These are phyloP conservation scores for Hydrangea macrophylla DNA, from an alignment of 148 eudicot genomes.

Conservation along the genomic window DNA sequence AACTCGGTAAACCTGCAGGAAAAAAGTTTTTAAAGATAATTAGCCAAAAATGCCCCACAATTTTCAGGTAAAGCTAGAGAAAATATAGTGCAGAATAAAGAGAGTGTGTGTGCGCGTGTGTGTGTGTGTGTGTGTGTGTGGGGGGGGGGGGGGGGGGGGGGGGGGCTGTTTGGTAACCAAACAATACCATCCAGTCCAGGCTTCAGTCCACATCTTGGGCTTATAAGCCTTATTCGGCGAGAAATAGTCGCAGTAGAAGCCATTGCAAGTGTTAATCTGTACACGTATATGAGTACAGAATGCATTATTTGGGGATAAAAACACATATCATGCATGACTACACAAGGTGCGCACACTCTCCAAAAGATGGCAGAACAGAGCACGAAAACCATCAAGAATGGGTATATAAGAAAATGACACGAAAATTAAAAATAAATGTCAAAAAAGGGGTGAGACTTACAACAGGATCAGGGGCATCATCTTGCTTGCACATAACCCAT, in stretches of 20 bases:
- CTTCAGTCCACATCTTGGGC: constrained; percentile 96
- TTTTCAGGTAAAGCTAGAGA: not conserved
- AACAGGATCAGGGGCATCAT: constrained; percentile 89
- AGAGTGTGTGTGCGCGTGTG: too few species aligned
- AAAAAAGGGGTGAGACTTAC: constrained; percentile 37
- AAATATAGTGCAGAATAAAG: not conserved
- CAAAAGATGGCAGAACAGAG: constrained; percentile 11
- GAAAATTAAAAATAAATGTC: not conserved
- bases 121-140: too few species aligned
- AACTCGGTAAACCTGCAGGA: constrained; percentile 76
- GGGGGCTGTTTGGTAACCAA: too few species aligned
- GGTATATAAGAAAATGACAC: constrained; percentile 1
- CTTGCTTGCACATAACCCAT: constrained; percentile 97
- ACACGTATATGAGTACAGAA: constrained; percentile 1
- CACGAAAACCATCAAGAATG: constrained; percentile 21
- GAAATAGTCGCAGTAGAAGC: constrained; percentile 87
- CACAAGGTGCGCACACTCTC: not conserved
- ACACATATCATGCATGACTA: constrained; percentile 2
- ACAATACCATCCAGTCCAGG: constrained; percentile 89
- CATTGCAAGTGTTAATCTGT: constrained; percentile 91
- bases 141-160: too few species aligned
- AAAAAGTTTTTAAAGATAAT: not conserved
- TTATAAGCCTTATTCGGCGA: constrained; percentile 77
- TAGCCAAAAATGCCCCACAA: not conserved
- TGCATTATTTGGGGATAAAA: constrained; percentile 6